phyloP scores from a whole-genome alignment of 2,329 filamentous ascomycete genomes.

The Orbilia ellipsospora region DNA sequence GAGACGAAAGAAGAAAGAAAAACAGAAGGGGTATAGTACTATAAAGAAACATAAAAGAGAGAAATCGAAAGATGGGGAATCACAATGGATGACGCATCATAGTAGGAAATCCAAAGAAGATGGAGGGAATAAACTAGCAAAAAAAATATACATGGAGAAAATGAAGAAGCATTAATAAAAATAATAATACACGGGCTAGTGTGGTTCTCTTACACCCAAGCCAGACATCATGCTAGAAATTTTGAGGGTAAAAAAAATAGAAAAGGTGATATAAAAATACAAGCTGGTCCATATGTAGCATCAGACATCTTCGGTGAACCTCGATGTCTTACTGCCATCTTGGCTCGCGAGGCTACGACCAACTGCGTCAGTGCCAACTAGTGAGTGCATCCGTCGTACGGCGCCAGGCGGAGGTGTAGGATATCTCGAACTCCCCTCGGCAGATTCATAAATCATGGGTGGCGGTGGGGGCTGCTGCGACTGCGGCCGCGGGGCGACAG shows the following conservation, averaged over 20 bases:
- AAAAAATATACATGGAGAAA: conserved; percentile 37
- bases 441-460: conserved; percentile 28
- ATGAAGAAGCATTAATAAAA: conserved; percentile 41
- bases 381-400: conserved; percentile 48
- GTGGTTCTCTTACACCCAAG: neutral
- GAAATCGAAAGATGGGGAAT: conserved; percentile 12
- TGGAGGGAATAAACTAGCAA: neutral
- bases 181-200: conserved; percentile 36
- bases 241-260: conserved; percentile 4
- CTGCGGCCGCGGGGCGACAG: neutral
- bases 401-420: conserved; percentile 50
- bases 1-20: neutral
- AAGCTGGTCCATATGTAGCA: neutral
- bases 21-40: conserved; percentile 51
- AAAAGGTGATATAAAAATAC: conserved; percentile 1
- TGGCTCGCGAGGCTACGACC: conserved; percentile 53
- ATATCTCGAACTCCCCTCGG: conserved; percentile 39
- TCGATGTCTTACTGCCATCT: conserved; percentile 54
- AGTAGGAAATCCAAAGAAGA: conserved; percentile 4
- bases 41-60: conserved; percentile 11
- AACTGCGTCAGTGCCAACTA: conserved; percentile 44
- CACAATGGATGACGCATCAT: neutral
- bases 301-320: conserved; percentile 54
- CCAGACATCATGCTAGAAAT: conserved; percentile 24
- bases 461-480: conserved; percentile 18